Evolutionary conservation across 1,139 yeast species (phyloP).

Genomic region (Scheffersomyces stambukii): DNA sequence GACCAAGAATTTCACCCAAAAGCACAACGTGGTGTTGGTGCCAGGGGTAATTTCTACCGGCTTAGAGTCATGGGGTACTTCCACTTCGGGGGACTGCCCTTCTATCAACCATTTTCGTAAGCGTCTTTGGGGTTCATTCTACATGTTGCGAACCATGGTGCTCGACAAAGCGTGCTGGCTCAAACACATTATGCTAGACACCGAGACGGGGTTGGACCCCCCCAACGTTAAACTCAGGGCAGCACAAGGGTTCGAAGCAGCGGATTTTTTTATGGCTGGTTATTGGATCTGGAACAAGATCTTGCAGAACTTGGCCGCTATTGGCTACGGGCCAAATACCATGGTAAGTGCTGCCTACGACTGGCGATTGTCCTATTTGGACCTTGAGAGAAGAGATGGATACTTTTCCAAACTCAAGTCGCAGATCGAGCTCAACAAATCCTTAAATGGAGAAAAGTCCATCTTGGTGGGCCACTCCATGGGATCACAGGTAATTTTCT

Average conservation of each 20-base stretch:
- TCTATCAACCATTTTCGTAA: conserved; percentile 81
- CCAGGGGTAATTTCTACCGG: conserved; percentile 98
- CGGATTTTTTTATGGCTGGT: conserved; percentile 94
- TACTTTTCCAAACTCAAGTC: conserved; percentile 74
- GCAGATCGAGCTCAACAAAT: conserved; percentile 57
- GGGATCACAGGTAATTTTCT: conserved; percentile 89
- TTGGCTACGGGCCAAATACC: conserved; percentile 88
- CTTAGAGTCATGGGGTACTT: conserved; percentile 85
- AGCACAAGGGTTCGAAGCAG: conserved; percentile 95
- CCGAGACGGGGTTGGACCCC: conserved; percentile 90
- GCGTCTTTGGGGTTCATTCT: conserved; percentile 94
- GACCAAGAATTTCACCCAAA: conserved; percentile 48
- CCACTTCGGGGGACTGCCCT: conserved; percentile 64
- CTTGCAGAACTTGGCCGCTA: conserved; percentile 85
- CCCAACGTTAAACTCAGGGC: conserved; percentile 76
- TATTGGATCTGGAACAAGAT: conserved; percentile 99
- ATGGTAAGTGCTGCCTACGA: conserved; percentile 93
- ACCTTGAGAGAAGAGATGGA: conserved; percentile 80
- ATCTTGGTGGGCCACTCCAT: conserved; percentile 90
- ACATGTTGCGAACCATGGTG: conserved; percentile 89
- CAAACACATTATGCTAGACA: conserved; percentile 83
- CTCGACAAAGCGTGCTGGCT: conserved; percentile 92
- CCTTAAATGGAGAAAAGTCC: conserved; percentile 61
- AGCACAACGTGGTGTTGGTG: conserved; percentile 82
- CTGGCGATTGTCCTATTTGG: conserved; percentile 90